Evolutionary conservation across 768 basidiomycete genomes (phyloP).

Genomic region (Boletus barrowsii): DNA sequence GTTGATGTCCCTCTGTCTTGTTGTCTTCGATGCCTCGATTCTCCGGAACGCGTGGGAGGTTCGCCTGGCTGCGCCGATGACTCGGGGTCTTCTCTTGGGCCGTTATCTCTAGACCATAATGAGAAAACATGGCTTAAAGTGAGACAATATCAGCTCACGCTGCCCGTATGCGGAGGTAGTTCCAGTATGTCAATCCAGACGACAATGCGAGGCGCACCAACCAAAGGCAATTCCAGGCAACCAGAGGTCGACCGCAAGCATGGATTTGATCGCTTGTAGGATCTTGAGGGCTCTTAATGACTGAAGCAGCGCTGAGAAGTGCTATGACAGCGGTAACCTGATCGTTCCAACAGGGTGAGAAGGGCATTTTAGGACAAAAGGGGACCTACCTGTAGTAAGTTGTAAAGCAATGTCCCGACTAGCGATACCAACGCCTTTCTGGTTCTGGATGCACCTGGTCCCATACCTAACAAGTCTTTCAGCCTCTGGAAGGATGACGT

Average conservation of each 20-base stretch:
- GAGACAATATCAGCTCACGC: conserved; percentile 20
- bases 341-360: conserved; percentile 1
- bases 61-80: conserved; percentile 26
- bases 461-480: conserved; percentile 49
- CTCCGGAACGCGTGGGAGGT: conserved; percentile 7
- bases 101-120: conserved; percentile 19
- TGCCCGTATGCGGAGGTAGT: conserved; percentile 40
- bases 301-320: conserved; percentile 47
- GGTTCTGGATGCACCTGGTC: conserved; percentile 46
- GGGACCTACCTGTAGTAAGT: conserved; percentile 49
- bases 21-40: conserved; percentile 16
- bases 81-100: conserved; percentile 30
- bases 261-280: conserved; percentile 50
- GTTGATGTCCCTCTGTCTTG: conserved; percentile 20
- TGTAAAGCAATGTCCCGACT: conserved; percentile 49
- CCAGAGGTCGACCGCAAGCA: conserved; percentile 63
- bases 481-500: conserved; percentile 22
- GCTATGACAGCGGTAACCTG: conserved; percentile 53
- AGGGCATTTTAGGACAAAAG: background rate
- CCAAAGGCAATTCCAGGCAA: conserved; percentile 68
- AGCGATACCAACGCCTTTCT: conserved; percentile 54
- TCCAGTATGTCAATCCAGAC: conserved; percentile 53
- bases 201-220: conserved; percentile 50
- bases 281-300: conserved; percentile 44
- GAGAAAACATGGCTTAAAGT: conserved; percentile 1